Base-by-base conservation (phyloP, 2,329 filamentous ascomycete species). In the Pestalotiopsis sp. region DNA sequence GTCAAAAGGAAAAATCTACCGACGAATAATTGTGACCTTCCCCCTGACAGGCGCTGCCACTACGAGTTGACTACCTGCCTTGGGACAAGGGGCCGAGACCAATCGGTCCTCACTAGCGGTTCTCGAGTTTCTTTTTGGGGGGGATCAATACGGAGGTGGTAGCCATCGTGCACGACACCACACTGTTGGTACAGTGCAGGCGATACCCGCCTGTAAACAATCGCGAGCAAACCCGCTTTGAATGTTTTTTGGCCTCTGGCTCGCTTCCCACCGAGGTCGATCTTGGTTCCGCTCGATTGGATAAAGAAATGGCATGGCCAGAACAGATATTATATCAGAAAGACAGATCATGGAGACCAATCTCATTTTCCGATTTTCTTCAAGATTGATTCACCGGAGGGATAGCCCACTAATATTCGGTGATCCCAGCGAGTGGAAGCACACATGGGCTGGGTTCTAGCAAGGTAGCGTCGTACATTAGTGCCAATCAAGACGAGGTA, bases 401-500 rank as follows among this genome's bases (percentile, higher is more conserved):
- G 44, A 52, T 22, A 52, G 44, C n/a, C 44, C 44, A 52, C 44
- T 52, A 52, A 22, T 35, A 35, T 52, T 52, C 44, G 44, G 44
- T 17, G 44, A 52, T 52, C 44, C 44, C 44, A 52, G 44, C 44
- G 44, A 17, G 17, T 20, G 20, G 44, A 20, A 20, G 17, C 59
- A 39, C 24, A 26, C 14, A 60, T n/a, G 24, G 14, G 24, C 24
- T 20, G 59, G 35, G 26, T 20, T 14, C 26, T 40, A 38, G 59
- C 59, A 35, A 26, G 17, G 38, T 40, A 44, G 38, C 61, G 38
- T 44, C 22, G 22, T 48, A 52, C 61, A 44, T 60, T 59, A 48
- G 64, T 60, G 64, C 55, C 64, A 59, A 20, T 66, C 64, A 20
- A 61, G 65, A 70, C 52, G 68, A 65, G 63, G 48, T 55, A 57